These are phyloP conservation scores for Penicillium sp. DNA, from an alignment of 2,329 filamentous ascomycete species.

Conservation along the genomic window DNA sequence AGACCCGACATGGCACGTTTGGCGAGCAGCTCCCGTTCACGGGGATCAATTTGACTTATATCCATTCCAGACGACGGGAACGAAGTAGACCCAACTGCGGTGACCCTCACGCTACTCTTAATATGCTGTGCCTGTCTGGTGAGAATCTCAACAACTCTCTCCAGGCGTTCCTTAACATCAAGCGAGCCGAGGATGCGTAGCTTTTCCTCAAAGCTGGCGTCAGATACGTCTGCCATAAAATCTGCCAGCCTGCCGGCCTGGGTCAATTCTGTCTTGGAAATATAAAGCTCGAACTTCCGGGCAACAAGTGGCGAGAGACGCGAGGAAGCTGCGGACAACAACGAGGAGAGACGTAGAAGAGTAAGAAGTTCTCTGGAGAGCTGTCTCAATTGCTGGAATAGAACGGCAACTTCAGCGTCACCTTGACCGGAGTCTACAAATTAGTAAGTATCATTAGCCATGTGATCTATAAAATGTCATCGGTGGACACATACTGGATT, in stretches of 20 bases:
- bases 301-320: conserved; percentile 80
- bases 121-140: conserved; percentile 78
- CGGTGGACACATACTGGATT: conserved; percentile 57
- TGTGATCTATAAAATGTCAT: background rate
- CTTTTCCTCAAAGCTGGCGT: conserved; percentile 87
- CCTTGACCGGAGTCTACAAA: conserved; percentile 43
- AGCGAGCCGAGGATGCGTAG: conserved; percentile 79
- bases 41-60: conserved; percentile 51
- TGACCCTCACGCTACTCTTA: conserved; percentile 84
- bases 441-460: conserved; percentile 8
- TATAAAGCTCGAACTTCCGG: conserved; percentile 81
- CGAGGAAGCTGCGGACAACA: conserved; percentile 70
- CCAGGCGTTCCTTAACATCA: conserved; percentile 73
- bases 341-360: conserved; percentile 76
- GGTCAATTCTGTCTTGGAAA: conserved; percentile 73
- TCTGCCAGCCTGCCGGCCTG: conserved; percentile 87
- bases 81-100: conserved; percentile 68
- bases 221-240: conserved; percentile 93
- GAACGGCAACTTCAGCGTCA: conserved; percentile 64
- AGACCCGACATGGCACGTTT: conserved; percentile 46
- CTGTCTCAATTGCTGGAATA: conserved; percentile 79
- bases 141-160: conserved; percentile 79
- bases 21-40: conserved; percentile 46
- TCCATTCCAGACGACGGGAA: conserved; percentile 63
- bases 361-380: conserved; percentile 83